Base-by-base conservation (phyloP, 148 eudicot genomes). In the Simmondsia chinensis region DNA sequence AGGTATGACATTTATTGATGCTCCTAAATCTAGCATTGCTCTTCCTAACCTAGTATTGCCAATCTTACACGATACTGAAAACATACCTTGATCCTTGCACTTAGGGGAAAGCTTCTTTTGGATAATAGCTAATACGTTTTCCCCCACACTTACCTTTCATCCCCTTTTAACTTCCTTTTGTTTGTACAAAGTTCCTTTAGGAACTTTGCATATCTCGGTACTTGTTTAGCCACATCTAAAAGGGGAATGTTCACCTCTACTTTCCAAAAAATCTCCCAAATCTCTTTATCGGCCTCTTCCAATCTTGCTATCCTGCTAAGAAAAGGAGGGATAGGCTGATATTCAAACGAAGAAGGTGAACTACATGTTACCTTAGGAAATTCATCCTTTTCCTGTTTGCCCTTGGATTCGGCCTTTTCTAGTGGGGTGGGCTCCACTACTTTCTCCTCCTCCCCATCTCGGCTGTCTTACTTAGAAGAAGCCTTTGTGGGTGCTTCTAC, bases 1-100 rank as follows among this genome's bases (percentile, higher is more conserved):
- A 38, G 50, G 50, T 34, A 46, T 46, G 19, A 46, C 21, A 46
- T 55, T 55, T 0, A 55, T 55, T 1, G 60, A 55, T 10, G 60
- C 43, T 2, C 60, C 50, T 44, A 44, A 35, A 21, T 55, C 51
- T 31, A 43, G 5, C 3, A 1, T 15, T 17, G 7, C 23, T 26
- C 3, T 6, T 7, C 13, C 33, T 3, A 11, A 28, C 31, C 31
- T 9, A 26, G 1, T 28, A 20, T 1, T 31, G 30, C 7, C n/a
- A 21, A 29, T 2, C 16, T 0, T 8, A 33, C 25, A 15, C 15
- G 19, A 40, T 6, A 2, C 13, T 10, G 31, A 5, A 28, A 28
- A 28, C 31, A 28, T 28, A 28, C 31, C 31, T 28, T 9, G 31
- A 9, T 28, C 31, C 5, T 28, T 5, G 9, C 31, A 28, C 9